Evolutionary conservation across 1,284 basidiomycete species (phyloP), one percentile per base, ranked within the genome.

Genomic region (Peniophora sp.): DNA sequence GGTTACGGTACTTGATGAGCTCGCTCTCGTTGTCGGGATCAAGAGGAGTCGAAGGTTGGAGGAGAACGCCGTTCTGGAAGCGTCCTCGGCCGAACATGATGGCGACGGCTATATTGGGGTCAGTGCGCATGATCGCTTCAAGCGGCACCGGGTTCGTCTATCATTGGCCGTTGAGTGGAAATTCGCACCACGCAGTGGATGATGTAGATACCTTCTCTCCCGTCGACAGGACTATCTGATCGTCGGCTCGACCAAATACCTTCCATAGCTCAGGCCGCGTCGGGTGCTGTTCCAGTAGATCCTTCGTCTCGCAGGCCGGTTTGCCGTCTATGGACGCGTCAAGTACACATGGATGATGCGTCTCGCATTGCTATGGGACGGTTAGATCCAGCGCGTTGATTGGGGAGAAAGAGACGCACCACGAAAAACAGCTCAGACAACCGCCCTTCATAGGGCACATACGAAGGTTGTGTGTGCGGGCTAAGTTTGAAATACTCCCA

Each of bases 191-290:
- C 17, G 11, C 1, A 39, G 24, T 18, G 14, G 9, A 41, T 2
- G 18, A 22, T n/a, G 12, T 17, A 41, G 46, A 15, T 23, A 63
- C 65, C 58, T 68, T 65, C 53, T 69, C 66, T 10, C 66, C 66
- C 10, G 60, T 68, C 12, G 57, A 62, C 47, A 60, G 59, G 55
- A 60, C 64, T 37, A 62, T 60, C 41, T 49, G 54, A 20, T 55
- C 53, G 22, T 55, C 60, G 39, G 49, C 52, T 23, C 51, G 51
- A 2, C 52, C 61, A 36, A 54, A 61, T 17, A 62, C 54, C 49
- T 56, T 58, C 56, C 55, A 62, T 18, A 61, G 50, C 2, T 45
- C 44, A 14, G 53, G 54, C 34, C 60, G 57, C 22, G 55, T 58
- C 11, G 67, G 63, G 52, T 66, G 62, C 15, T 52, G 48, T 27